Evolutionary conservation across 1,139 yeast genomes (phyloP).

Genomic region (Pichia norvegensis): DNA sequence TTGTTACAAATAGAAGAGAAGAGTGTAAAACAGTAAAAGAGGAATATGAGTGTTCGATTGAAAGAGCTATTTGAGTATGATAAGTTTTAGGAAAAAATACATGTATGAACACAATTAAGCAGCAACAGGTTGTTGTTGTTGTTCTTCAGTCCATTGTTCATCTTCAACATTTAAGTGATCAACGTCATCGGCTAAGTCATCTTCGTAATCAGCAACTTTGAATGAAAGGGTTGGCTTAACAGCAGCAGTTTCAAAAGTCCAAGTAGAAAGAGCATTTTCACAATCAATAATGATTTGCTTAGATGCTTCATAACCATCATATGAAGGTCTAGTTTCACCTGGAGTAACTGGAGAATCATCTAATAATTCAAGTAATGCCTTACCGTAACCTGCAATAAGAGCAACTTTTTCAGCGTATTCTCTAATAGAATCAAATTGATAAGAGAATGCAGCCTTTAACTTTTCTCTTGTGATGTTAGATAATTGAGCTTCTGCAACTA

Average conservation of each 20-base stretch:
- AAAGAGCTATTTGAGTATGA: background rate
- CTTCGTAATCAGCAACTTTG: conserved; percentile 64
- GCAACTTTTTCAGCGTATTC: conserved; percentile 82
- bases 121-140: conserved; percentile 16
- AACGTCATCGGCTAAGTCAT: conserved; percentile 37
- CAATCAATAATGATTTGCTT: conserved; percentile 82
- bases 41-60: background rate
- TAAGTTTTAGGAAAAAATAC: background rate
- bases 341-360: conserved; percentile 86
- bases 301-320: conserved; percentile 82
- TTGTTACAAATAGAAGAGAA: conserved; percentile 1
- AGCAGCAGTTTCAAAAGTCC: conserved; percentile 77
- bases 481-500: conserved; percentile 86
- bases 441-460: conserved; percentile 75
- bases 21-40: background rate
- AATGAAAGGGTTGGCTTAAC: conserved; percentile 75
- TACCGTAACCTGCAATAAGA: conserved; percentile 82
- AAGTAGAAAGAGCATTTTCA: conserved; percentile 72
- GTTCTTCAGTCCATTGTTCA: conserved; percentile 26
- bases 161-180: conserved; percentile 50
- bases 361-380: conserved; percentile 71
- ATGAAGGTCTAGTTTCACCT: conserved; percentile 84
- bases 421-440: conserved; percentile 76
- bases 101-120: conserved; percentile 15
- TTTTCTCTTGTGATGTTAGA: conserved; percentile 83